A percentile compares a stretch with the other conserved stretches of the same genome.
These are phyloP conservation scores for Cystobasidium pallidum DNA, from an alignment of 1,284 basidiomycete genomes.

Conservation along the genomic window DNA sequence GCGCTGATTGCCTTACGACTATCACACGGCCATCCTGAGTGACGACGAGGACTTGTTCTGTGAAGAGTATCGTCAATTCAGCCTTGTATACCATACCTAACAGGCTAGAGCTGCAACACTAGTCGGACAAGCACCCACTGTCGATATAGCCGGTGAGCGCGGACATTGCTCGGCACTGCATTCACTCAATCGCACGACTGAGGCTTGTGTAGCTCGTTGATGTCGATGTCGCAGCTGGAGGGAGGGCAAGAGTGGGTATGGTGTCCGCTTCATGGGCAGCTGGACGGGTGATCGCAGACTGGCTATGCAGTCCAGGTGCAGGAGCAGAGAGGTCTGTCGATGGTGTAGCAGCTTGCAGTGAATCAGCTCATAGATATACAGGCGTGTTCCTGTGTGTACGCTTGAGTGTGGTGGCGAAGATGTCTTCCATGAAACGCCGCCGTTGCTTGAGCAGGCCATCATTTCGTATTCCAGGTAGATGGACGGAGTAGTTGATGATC, in stretches of 20 bases:
- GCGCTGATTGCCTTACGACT: conserved; percentile 64
- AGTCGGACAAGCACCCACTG: conserved; percentile 61
- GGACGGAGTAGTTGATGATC: too few relatives aligned
- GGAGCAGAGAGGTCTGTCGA: neutral
- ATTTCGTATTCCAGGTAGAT: too few relatives aligned
- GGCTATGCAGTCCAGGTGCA: too few relatives aligned
- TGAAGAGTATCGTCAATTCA: conserved; percentile 17
- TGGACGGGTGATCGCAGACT: too few relatives aligned
- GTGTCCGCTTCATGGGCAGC: too few relatives aligned
- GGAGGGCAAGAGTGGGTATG: neutral
- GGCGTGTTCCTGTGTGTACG: too few relatives aligned
- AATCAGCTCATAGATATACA: too few relatives aligned
- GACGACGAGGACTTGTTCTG: conserved; percentile 79
- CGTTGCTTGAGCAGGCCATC: too few relatives aligned
- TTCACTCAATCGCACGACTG: neutral
- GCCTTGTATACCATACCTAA: neutral
- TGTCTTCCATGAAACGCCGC: too few relatives aligned
- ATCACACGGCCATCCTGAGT: conserved; percentile 90
- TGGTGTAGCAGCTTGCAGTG: neutral
- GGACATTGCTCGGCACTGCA: conserved; percentile 27
- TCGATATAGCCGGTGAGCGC: conserved; percentile 69
- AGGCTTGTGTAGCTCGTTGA: neutral
- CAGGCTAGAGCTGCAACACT: neutral
- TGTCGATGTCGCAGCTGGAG: neutral
- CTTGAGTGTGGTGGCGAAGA: too few relatives aligned